These are phyloP conservation scores for Porodaedalea pini DNA, from an alignment of 1,284 basidiomycete genomes.

Conservation along the genomic window DNA sequence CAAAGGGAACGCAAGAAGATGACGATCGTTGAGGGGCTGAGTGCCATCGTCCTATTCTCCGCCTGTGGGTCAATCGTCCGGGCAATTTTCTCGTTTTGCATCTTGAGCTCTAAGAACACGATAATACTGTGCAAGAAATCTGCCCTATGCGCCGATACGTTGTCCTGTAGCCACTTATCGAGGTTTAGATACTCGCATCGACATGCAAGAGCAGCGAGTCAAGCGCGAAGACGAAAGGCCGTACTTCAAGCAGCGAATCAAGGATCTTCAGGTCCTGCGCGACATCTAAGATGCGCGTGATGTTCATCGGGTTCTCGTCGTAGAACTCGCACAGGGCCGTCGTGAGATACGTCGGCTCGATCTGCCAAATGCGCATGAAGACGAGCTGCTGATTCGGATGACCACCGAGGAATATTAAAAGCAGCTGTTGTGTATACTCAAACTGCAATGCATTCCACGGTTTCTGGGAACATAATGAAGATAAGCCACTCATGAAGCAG, in stretches of 20 bases:
- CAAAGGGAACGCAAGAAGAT: constrained; percentile 88
- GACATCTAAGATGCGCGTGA: constrained; percentile 92
- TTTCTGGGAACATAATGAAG: constrained; percentile 62
- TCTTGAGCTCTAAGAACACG: constrained; percentile 86
- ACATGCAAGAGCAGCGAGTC: constrained; percentile 92
- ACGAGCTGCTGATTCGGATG: constrained; percentile 95
- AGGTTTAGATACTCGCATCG: constrained; percentile 92
- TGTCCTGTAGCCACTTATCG: constrained; percentile 94
- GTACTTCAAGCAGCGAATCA: constrained; percentile 83
- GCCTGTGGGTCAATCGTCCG: constrained; percentile 75
- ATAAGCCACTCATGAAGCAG: constrained; percentile 8
- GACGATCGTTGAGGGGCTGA: constrained; percentile 84
- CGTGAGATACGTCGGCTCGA: constrained; percentile 81
- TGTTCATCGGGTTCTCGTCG: constrained; percentile 87
- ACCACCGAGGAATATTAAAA: constrained; percentile 88
- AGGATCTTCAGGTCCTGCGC: constrained; percentile 94
- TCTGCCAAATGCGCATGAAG: constrained; percentile 94
- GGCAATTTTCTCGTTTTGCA: constrained; percentile 81
- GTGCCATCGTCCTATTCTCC: constrained; percentile 77
- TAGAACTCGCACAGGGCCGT: constrained; percentile 90
- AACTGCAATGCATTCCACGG: constrained; percentile 85
- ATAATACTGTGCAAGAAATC: constrained; percentile 88
- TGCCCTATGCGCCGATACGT: constrained; percentile 74
- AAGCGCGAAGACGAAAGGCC: constrained; percentile 83
- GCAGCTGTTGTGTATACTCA: constrained; percentile 82